Base-by-base conservation (phyloP, 106 monocot genomes). In the Dioscorea alata region DNA sequence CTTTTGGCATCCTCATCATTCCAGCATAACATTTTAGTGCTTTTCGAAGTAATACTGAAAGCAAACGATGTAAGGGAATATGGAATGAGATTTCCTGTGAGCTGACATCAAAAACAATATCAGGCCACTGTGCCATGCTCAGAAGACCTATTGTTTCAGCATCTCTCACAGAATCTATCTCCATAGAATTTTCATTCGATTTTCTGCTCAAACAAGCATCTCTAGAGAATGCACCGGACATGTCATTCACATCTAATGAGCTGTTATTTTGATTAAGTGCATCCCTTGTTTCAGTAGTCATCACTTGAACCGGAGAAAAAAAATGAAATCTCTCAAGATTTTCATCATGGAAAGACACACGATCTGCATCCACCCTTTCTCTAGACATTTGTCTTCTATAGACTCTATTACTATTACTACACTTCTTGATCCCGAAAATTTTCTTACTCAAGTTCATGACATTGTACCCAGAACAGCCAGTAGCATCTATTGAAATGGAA, bases 1-100 rank as follows among this genome's bases (percentile, higher is more conserved):
- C 19, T 69, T 48, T 57, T 53, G 33, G 48, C 60, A 42, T 42
- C 42, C 66, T 68, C 32, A 48, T 9, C n/a, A 25, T 64, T 59
- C 35, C 72, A 76, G 49, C 69, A 72, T 73, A 85, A 73, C 71
- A 64, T 71, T 84, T 80, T 83, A 99, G 76, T 69, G 74, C 74
- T 71, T 77, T 90, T 23, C 77, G 74, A 57, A 99, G 63, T 23
- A 90, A 64, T 9, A 83, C 65, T 23, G 93, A 85, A 72, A 99
- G 92, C 33, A 93, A 83, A 59, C 92, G 90, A 78, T 99, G 99
- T 65, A 99, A 74, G 67, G 92, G 99, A 57, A 99, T 83, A 70
- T 93, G 99, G 72, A 93, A 92, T 49, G 99, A 99, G 69, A 90
- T 82, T 70, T 83, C 99, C 57, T 93, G 83, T 63, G 83, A 87